Percentiles rank a stretch among this genome's conserved stretches.
Conservation (phyloP, 768 basidiomycete genomes). For the Clavulina sp. region DNA sequence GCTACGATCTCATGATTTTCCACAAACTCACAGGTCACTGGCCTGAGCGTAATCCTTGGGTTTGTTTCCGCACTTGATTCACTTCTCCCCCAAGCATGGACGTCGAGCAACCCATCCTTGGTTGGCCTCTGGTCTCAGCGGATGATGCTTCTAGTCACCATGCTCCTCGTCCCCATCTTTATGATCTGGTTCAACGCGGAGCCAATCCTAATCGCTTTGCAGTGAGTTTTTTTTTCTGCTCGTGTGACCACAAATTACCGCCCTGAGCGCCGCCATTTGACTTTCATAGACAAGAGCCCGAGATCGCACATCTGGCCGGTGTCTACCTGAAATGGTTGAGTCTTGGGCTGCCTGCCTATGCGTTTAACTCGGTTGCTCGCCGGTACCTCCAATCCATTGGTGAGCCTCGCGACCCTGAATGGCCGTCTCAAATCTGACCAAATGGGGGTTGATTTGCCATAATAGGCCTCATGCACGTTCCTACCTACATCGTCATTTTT, state of each 20-base stretch:
- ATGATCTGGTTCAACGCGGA: constrained; percentile 76
- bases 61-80: constrained; percentile 80
- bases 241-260: too few species aligned
- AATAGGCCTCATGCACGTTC: constrained; percentile 60
- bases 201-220: constrained; percentile 40
- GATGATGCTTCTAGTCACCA: constrained; percentile 38
- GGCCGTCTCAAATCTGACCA: not conserved
- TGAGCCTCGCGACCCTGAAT: not conserved
- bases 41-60: constrained; percentile 66
- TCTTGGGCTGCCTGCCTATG: constrained; percentile 63
- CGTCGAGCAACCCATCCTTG: constrained; percentile 61
- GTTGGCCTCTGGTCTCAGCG: constrained; percentile 86
- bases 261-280: too few species aligned
- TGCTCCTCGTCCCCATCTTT: constrained; percentile 11
- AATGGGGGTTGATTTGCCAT: not conserved
- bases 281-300: constrained; percentile 66
- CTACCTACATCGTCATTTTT: constrained; percentile 64
- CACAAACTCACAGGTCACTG: too few species aligned
- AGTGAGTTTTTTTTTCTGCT: too few species aligned
- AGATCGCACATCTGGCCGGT: constrained; percentile 61
- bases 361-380: constrained; percentile 35
- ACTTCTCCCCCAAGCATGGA: constrained; percentile 88
- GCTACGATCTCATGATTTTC: too few species aligned
- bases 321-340: constrained; percentile 61
- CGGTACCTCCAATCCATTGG: constrained; percentile 14